phyloP scores from a whole-genome alignment of 2,329 filamentous ascomycete genomes.

The Alternaria infectoria region DNA sequence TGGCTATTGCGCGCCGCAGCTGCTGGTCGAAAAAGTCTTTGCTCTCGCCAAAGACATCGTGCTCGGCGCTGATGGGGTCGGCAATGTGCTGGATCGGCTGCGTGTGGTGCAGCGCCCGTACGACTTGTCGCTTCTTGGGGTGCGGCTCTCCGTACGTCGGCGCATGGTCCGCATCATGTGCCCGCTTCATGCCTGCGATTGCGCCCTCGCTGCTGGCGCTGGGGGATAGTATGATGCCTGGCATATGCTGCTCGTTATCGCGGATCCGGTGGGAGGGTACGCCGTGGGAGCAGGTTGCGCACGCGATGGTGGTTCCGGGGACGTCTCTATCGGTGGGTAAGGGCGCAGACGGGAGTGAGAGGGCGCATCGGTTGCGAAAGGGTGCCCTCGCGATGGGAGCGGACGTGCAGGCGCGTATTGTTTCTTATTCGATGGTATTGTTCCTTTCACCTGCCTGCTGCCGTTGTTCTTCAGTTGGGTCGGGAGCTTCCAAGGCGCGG shows the following conservation, averaged over 20 bases:
- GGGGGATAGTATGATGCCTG: constrained; percentile 37
- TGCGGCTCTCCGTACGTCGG: constrained; percentile 31
- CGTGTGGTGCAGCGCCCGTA: constrained; percentile 42
- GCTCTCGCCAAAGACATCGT: constrained; percentile 49
- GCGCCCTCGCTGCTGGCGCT: constrained; percentile 40
- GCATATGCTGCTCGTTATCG: constrained; percentile 36
- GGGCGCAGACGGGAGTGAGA: constrained; percentile 17
- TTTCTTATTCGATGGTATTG: constrained; percentile 9
- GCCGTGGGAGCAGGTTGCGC: not conserved
- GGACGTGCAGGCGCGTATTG: constrained; percentile 12
- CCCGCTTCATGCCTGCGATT: constrained; percentile 45
- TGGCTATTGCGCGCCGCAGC: constrained; percentile 62
- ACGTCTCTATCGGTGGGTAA: constrained; percentile 7
- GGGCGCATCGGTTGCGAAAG: constrained; percentile 9
- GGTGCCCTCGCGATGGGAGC: constrained; percentile 4
- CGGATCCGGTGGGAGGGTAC: constrained; percentile 8
- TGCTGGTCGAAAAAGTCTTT: constrained; percentile 61
- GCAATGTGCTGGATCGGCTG: constrained; percentile 41
- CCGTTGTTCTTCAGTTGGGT: constrained; percentile 21
- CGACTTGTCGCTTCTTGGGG: constrained; percentile 44
- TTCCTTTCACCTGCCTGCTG: constrained; percentile 19
- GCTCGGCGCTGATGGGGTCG: constrained; percentile 45
- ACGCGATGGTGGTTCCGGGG: constrained; percentile 12
- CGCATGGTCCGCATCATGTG: constrained; percentile 27
- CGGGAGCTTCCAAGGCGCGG: constrained; percentile 26